These are phyloP conservation scores for Neurospora sp. DNA, from an alignment of 495 filamentous ascomycete species.

Conservation along the genomic window DNA sequence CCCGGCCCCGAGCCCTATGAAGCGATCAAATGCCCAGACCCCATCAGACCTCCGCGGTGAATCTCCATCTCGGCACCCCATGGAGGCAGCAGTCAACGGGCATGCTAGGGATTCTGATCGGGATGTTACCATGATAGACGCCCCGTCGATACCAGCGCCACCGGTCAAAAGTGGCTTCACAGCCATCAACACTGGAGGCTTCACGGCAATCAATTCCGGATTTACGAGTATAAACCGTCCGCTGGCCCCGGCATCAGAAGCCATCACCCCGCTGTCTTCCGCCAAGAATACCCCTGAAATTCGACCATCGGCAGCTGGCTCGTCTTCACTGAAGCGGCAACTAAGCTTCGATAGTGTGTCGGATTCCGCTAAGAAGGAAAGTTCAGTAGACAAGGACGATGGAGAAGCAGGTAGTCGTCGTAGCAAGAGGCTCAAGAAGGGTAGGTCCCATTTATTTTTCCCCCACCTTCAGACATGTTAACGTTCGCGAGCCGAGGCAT, in stretches of 20 bases:
- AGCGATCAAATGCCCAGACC: conserved; percentile 61
- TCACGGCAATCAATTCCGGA: conserved; percentile 43
- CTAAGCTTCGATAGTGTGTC: conserved; percentile 60
- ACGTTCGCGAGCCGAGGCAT: neutral
- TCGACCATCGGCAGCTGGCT: conserved; percentile 39
- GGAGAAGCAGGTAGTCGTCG: conserved; percentile 67
- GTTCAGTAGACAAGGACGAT: conserved; percentile 52
- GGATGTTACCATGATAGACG: conserved; percentile 46
- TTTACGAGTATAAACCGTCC: conserved; percentile 71
- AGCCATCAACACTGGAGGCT: conserved; percentile 46
- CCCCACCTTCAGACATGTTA: neutral
- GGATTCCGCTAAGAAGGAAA: conserved; percentile 45
- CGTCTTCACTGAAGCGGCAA: conserved; percentile 64
- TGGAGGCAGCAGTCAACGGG: conserved; percentile 53
- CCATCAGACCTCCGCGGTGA: conserved; percentile 54
- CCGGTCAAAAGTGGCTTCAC: conserved; percentile 58
- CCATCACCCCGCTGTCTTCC: conserved; percentile 41
- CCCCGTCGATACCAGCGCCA: conserved; percentile 32
- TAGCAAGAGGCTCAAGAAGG: conserved; percentile 91
- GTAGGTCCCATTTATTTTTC: conserved; percentile 34
- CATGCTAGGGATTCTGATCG: conserved; percentile 33
- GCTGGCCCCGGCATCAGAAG: conserved; percentile 19
- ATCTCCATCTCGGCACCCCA: conserved; percentile 60
- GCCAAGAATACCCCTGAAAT: conserved; percentile 51
- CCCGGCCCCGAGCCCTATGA: conserved; percentile 77